Percentiles rank a stretch among this genome's conserved stretches.
Evolutionary conservation across 768 basidiomycete species (phyloP).

Genomic region (Mrakia blollopis): DNA sequence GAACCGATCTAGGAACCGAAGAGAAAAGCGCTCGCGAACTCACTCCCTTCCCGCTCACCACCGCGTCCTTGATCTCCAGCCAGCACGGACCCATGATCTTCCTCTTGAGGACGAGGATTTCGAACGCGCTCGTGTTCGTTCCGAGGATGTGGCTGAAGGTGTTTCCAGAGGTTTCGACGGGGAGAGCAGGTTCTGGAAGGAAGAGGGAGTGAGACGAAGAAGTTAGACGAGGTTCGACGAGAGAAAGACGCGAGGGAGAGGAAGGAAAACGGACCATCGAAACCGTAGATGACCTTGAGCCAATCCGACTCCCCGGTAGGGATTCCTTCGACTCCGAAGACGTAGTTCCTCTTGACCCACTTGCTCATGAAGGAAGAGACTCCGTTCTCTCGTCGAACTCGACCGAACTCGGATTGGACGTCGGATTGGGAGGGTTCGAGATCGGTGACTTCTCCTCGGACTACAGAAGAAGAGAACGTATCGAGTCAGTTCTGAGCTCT

Average conservation of each 20-base stretch:
- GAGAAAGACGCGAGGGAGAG: neutral
- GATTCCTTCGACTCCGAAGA: slow-evolving; percentile 78
- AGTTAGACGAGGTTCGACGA: neutral
- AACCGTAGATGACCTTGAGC: slow-evolving; percentile 91
- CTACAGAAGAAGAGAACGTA: slow-evolving; percentile 38
- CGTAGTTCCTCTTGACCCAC: slow-evolving; percentile 83
- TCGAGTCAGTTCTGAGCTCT: neutral
- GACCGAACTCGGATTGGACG: slow-evolving; percentile 77
- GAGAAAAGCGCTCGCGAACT: slow-evolving; percentile 37
- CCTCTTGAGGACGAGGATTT: slow-evolving; percentile 84
- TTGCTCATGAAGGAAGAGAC: slow-evolving; percentile 75
- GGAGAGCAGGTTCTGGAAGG: slow-evolving; percentile 63
- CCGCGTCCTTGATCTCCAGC: slow-evolving; percentile 74
- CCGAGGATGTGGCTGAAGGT: slow-evolving; percentile 86
- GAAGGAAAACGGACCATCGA: slow-evolving; percentile 58
- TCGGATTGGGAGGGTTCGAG: slow-evolving; percentile 63
- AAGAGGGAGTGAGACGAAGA: neutral
- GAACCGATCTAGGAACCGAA: neutral
- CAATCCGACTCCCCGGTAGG: slow-evolving; percentile 74
- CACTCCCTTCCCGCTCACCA: slow-evolving; percentile 74
- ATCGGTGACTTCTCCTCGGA: slow-evolving; percentile 66
- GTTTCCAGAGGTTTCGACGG: slow-evolving; percentile 65
- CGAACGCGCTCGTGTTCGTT: slow-evolving; percentile 86
- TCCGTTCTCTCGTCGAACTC: slow-evolving; percentile 62
- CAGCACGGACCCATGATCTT: slow-evolving; percentile 99